phyloP scores from a whole-genome alignment of 441 rosid species.

The Dalechampia spathulata region DNA sequence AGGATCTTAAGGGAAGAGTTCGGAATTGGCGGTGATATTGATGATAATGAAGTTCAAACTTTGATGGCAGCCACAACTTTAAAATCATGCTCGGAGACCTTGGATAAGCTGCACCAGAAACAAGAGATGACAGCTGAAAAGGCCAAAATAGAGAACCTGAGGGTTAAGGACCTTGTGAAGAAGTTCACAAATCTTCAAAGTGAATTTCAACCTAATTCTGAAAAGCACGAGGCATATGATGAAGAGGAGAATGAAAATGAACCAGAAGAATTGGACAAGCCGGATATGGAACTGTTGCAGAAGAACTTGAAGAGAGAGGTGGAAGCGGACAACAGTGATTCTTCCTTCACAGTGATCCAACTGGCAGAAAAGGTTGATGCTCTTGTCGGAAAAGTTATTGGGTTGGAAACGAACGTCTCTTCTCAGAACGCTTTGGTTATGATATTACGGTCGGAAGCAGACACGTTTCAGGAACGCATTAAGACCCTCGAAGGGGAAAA shows the following conservation, averaged over 20 bases:
- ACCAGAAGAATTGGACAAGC: constrained; percentile 7
- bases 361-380: constrained; percentile 65
- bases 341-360: constrained; percentile 36
- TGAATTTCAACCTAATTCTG: constrained; percentile 19
- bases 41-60: constrained; percentile 64
- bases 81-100: constrained; percentile 52
- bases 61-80: constrained; percentile 68
- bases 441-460: constrained; percentile 48
- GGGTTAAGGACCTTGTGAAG: constrained; percentile 40
- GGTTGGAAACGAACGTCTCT: constrained; percentile 46
- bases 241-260: constrained; percentile 24
- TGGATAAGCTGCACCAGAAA: constrained; percentile 49
- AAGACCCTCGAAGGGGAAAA: constrained; percentile 52
- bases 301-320: constrained; percentile 29
- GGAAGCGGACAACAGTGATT: constrained; percentile 20
- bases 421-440: constrained; percentile 57
- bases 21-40: constrained; percentile 41
- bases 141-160: constrained; percentile 36
- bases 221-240: constrained; percentile 9
- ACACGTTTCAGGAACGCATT: constrained; percentile 42
- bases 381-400: constrained; percentile 60
- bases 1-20: constrained; percentile 69
- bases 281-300: constrained; percentile 19
- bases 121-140: constrained; percentile 50
- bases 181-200: constrained; percentile 38